Evolutionary conservation across 2,329 filamentous ascomycete species (phyloP).

Genomic region (Aspergillus cejpii): DNA sequence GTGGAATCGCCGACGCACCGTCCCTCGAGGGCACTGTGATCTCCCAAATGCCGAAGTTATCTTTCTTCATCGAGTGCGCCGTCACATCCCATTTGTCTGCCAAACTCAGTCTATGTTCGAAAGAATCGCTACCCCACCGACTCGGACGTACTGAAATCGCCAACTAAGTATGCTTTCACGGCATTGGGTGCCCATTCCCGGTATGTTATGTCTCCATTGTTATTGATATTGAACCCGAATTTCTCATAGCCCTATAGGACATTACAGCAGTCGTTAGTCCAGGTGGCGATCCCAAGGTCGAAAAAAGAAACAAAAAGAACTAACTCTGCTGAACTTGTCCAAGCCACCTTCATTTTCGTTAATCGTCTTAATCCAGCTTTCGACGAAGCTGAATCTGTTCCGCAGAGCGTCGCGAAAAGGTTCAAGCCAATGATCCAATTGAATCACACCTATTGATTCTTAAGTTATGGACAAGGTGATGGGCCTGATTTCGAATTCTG

Average conservation of each 20-base stretch:
- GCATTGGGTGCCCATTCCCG: constrained; percentile 96
- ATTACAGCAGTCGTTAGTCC: constrained; percentile 1
- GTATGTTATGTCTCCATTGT: constrained; percentile 80
- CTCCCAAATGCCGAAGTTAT: constrained; percentile 80
- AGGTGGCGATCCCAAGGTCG: not conserved
- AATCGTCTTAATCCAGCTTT: constrained; percentile 81
- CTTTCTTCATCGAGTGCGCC: constrained; percentile 79
- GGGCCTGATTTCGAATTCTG: not conserved
- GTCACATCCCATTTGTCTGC: constrained; percentile 78
- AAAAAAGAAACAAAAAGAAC: constrained; percentile 14
- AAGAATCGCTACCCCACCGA: not conserved
- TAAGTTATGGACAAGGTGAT: constrained; percentile 1
- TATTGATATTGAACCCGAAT: constrained; percentile 75
- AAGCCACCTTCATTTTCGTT: constrained; percentile 78
- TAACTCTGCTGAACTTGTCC: constrained; percentile 80
- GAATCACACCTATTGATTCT: constrained; percentile 61
- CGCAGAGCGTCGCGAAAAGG: constrained; percentile 75
- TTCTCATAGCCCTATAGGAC: constrained; percentile 66
- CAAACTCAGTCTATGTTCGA: constrained; percentile 22
- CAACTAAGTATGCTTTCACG: constrained; percentile 73
- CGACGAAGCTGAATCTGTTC: constrained; percentile 68
- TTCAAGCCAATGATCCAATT: constrained; percentile 81
- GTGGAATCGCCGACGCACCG: constrained; percentile 71
- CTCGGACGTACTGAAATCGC: constrained; percentile 73
- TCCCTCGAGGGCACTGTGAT: constrained; percentile 66